A percentile compares a stretch with the other conserved stretches of the same genome.
These are phyloP conservation scores for Immersiporthe knoxdaviesiana DNA, from an alignment of 2,329 filamentous ascomycete species.

Conservation along the genomic window DNA sequence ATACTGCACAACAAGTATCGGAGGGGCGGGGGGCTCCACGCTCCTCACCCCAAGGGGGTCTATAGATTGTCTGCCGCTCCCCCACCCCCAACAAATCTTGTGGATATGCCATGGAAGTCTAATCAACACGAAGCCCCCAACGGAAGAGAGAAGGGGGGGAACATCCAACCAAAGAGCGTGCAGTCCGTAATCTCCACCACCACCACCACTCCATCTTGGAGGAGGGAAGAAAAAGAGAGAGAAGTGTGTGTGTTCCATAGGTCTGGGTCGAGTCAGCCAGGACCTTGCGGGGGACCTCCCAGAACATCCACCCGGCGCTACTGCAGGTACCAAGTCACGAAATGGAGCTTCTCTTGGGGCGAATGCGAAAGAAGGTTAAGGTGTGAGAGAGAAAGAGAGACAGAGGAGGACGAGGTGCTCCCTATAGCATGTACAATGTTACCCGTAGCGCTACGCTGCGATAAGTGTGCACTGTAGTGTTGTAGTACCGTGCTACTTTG, in stretches of 20 bases:
- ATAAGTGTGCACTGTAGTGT: background rate
- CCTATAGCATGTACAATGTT: background rate
- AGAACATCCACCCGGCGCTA: constrained; percentile 17
- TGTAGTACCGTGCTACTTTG: background rate
- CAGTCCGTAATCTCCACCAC: background rate
- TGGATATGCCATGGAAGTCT: background rate
- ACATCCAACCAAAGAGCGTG: background rate
- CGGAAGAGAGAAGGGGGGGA: background rate
- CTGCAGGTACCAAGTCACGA: constrained; percentile 30
- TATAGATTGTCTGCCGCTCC: background rate
- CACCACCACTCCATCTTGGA: background rate
- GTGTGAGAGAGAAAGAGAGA: too few relatives aligned
- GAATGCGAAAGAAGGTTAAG: background rate
- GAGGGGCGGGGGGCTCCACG: too few relatives aligned
- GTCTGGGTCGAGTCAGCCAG: constrained; percentile 1
- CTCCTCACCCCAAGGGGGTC: background rate
- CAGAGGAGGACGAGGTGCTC: background rate
- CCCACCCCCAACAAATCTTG: background rate
- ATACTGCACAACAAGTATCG: background rate
- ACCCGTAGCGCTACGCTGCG: background rate
- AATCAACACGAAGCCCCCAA: background rate
- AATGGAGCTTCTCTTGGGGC: background rate
- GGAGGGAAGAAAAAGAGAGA: background rate
- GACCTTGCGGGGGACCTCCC: background rate
- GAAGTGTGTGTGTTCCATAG: background rate